Percentiles rank a stretch among this genome's conserved stretches.
Conservation (phyloP, 2,329 filamentous ascomycete genomes). For the Fusarium denticulatum region DNA sequence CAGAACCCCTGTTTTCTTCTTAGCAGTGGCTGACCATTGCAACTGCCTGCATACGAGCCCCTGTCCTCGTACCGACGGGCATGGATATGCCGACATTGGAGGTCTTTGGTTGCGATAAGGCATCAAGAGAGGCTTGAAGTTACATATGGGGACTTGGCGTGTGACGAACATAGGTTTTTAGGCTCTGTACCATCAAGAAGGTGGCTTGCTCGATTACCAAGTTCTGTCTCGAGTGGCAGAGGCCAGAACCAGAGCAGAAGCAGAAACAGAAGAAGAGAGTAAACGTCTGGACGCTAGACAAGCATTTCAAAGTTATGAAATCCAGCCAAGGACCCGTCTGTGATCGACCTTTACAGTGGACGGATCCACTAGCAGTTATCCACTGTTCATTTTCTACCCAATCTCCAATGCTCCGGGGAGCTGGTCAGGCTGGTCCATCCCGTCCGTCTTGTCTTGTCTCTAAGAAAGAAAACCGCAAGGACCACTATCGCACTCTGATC, state of each 20-base stretch:
- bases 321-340: slow-evolving; percentile 2
- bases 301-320: slow-evolving; percentile 14
- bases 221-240: neutral
- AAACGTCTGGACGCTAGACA: neutral
- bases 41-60: neutral
- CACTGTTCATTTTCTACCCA: neutral
- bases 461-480: slow-evolving; percentile 11
- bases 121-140: neutral
- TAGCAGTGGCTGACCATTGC: neutral
- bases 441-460: slow-evolving; percentile 16
- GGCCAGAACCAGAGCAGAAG: neutral
- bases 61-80: neutral
- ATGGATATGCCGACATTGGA: slow-evolving; percentile 1
- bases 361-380: neutral
- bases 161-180: no score
- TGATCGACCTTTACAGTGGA: slow-evolving; percentile 14
- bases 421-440: slow-evolving; percentile 22
- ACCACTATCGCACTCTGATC: slow-evolving; percentile 7
- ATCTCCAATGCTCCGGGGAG: slow-evolving; percentile 8
- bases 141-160: neutral
- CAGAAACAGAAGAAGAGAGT: neutral
- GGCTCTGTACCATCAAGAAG: neutral
- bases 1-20: slow-evolving; percentile 7
- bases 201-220: neutral
- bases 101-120: neutral